Base-by-base conservation (phyloP, 345 rosid species). In the Melaleuca quinquenervia region DNA sequence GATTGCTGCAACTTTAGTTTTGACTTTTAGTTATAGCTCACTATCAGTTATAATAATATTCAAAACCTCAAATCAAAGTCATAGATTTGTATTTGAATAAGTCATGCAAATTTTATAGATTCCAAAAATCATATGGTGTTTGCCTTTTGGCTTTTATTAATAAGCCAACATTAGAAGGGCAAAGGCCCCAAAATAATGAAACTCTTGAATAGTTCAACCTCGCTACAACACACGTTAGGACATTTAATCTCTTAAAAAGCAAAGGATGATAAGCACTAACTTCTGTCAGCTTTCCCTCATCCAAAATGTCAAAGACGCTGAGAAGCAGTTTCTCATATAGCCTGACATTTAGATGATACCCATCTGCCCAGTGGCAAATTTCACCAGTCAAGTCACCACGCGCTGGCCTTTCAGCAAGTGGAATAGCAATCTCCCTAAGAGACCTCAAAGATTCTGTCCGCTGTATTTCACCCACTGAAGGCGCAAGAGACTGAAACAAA, bases 321-420 rank as follows among this genome's bases (percentile, higher is more conserved):
- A 93, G 94, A 84, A 97, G 99, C 87, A 97, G 91, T 88, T 96
- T 97, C 90, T 96, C 98, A 70, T 96, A 97, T 50, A 97, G 91
- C 88, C 94, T 96, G 87, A 95, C 94, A 88, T 97, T 97, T 86
- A 97, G 90, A 91, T 94, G 98, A 89, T 96, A 96, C 51, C 99
- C 98, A 94, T 97, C 99, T 70, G 98, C 98, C 99, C 98, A 96
- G 86, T 97, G 99, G 94, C 98, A 95, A 55, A 97, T 95, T 94
- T 96, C 98, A 88, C 99, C 99, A 55, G 99, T 95, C 90, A 96
- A 93, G 92, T 97, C 99, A 90, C 98, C 98, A 82, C 96, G 95
- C 62, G 98, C 98, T 21, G 99, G 98, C 89, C 98, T 95, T 93
- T 96, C 98, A 85, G 99, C 98, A 92, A 97, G 97, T 91, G 96